Conservation (phyloP, 495 filamentous ascomycete genomes). For the Xanthoparmelia taractica region DNA sequence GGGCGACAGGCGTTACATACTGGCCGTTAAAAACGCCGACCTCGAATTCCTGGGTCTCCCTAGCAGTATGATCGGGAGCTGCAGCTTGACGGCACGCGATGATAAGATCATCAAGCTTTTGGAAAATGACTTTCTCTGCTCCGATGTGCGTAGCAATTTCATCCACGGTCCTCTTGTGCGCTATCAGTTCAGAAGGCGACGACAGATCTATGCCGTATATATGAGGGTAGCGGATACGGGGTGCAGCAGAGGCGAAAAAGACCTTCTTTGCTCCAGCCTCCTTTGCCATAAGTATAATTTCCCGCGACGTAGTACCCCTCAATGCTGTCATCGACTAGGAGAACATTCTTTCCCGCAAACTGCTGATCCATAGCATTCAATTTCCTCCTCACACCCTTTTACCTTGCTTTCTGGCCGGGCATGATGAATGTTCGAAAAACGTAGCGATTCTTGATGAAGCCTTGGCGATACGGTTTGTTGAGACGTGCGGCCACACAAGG, state of each 20-base stretch:
- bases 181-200: slow-evolving; percentile 72
- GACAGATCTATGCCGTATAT: slow-evolving; percentile 91
- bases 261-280: slow-evolving; percentile 69
- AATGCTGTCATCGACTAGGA: slow-evolving; percentile 91
- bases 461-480: slow-evolving; percentile 73
- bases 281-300: slow-evolving; percentile 79
- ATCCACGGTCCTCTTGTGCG: slow-evolving; percentile 60
- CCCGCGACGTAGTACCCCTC: slow-evolving; percentile 89
- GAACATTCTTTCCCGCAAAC: slow-evolving; percentile 71
- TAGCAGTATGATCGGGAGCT: slow-evolving; percentile 31
- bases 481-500: slow-evolving; percentile 63
- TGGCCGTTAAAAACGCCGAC: slow-evolving; percentile 93
- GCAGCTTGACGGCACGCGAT: slow-evolving; percentile 55
- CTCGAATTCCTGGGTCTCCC: slow-evolving; percentile 62
- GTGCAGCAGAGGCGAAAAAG: slow-evolving; percentile 79
- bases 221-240: slow-evolving; percentile 66
- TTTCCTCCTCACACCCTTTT: slow-evolving; percentile 45
- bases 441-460: slow-evolving; percentile 92
- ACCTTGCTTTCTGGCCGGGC: slow-evolving; percentile 75
- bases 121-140: slow-evolving; percentile 88
- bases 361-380: slow-evolving; percentile 53
- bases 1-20: slow-evolving; percentile 82
- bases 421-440: slow-evolving; percentile 95
- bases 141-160: slow-evolving; percentile 75
- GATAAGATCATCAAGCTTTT: slow-evolving; percentile 76